Evolutionary conservation across 164 flowering plant species (phyloP).

Genomic region (Pachysandra terminalis): DNA sequence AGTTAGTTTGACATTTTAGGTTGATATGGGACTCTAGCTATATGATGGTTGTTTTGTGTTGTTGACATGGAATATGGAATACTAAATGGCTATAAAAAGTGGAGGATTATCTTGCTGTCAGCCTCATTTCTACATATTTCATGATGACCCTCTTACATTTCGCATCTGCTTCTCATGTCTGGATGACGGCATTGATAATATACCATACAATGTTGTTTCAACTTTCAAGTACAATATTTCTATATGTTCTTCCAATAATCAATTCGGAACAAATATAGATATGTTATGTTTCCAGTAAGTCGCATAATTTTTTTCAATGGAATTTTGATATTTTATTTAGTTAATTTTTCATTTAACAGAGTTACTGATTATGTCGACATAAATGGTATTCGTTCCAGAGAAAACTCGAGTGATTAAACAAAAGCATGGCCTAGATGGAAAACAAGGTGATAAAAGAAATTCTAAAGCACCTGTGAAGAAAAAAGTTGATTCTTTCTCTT

Average conservation of each 20-base stretch:
- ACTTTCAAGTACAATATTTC: neutral
- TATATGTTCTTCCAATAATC: neutral
- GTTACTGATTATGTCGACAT: neutral
- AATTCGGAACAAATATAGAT: neutral
- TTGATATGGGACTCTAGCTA: neutral
- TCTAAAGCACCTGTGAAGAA: constrained; percentile 39
- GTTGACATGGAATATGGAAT: neutral
- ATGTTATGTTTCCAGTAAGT: neutral
- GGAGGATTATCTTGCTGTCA: neutral
- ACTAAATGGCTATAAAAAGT: neutral
- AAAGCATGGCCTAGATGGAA: constrained; percentile 38
- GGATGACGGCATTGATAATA: neutral
- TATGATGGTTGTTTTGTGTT: neutral
- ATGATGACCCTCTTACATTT: neutral
- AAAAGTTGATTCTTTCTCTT: constrained; percentile 49
- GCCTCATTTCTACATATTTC: neutral
- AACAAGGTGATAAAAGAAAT: constrained; percentile 58
- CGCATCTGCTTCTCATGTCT: neutral
- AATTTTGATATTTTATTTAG: neutral
- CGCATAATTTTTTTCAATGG: neutral
- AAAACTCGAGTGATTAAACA: constrained; percentile 46
- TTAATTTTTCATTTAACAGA: no score
- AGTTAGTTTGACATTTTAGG: no score
- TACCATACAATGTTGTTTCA: neutral
- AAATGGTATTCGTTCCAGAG: constrained; percentile 30